Conservation (phyloP, 768 basidiomycete species). For the Hericium alpestre region DNA sequence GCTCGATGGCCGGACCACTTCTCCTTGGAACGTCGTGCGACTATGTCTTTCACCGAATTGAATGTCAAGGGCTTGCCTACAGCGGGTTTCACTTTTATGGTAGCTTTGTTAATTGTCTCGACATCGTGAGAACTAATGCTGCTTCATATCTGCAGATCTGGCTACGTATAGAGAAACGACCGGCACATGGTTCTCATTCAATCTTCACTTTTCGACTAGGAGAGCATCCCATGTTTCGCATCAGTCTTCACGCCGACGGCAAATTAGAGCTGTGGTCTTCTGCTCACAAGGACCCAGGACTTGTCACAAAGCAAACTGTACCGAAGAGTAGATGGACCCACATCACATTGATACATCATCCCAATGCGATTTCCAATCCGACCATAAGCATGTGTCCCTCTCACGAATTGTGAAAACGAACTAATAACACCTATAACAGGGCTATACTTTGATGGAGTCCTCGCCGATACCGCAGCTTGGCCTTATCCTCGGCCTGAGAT, state of each 20-base stretch:
- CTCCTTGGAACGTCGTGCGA: constrained; percentile 48
- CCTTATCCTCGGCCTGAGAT: constrained; percentile 47
- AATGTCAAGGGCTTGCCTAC: constrained; percentile 42
- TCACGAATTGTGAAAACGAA: neutral
- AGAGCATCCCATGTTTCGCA: constrained; percentile 25
- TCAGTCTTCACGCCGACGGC: constrained; percentile 47
- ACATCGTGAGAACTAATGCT: neutral
- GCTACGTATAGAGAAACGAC: constrained; percentile 37
- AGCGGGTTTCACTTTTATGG: constrained; percentile 68
- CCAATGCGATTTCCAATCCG: constrained; percentile 42
- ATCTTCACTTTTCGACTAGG: constrained; percentile 28
- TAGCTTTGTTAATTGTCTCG: constrained; percentile 13
- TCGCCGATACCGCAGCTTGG: constrained; percentile 54
- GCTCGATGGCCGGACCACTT: constrained; percentile 75
- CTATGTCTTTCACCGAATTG: constrained; percentile 39
- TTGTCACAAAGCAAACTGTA: constrained; percentile 38
- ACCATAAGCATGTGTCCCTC: constrained; percentile 48
- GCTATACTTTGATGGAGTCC: constrained; percentile 63
- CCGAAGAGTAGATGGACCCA: constrained; percentile 63
- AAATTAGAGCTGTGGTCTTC: constrained; percentile 38
- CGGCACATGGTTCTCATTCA: constrained; percentile 20
- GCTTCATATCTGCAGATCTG: constrained; percentile 26
- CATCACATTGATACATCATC: constrained; percentile 54
- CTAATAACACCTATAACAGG: constrained; percentile 29
- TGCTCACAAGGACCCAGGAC: constrained; percentile 26